A percentile compares a stretch with the other conserved stretches of the same genome.
phyloP scores from a whole-genome alignment of 2,329 filamentous ascomycete species.

The Sordariomycetes sp. region DNA sequence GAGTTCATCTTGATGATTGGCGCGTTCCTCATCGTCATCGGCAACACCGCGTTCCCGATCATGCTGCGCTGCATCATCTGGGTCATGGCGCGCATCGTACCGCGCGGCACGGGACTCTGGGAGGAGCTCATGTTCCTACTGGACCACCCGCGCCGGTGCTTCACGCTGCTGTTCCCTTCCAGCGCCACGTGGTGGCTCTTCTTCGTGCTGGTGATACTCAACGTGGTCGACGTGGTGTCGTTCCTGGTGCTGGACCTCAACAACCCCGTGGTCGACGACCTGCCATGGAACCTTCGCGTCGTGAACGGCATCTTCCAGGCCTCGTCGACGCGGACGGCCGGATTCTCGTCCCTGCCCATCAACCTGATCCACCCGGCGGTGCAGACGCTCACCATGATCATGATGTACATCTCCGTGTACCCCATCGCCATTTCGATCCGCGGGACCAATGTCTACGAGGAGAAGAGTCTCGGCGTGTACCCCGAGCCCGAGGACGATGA shows the following conservation, averaged over 20 bases:
- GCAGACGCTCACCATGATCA: constrained; percentile 87
- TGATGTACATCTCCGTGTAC: constrained; percentile 99
- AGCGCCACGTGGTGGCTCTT: constrained; percentile 95
- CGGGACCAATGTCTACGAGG: constrained; percentile 91
- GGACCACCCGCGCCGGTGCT: constrained; percentile 90
- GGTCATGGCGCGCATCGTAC: constrained; percentile 54
- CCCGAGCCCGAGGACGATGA: constrained; percentile 28
- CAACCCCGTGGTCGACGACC: constrained; percentile 48
- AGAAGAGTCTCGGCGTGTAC: constrained; percentile 71
- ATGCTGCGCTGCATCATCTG: constrained; percentile 93
- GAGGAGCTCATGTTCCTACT: constrained; percentile 85
- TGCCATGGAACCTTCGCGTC: constrained; percentile 64
- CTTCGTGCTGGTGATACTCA: constrained; percentile 68
- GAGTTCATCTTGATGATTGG: constrained; percentile 64
- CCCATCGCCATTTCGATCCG: constrained; percentile 93
- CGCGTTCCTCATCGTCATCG: constrained; percentile 81
- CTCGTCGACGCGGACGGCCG: constrained; percentile 77
- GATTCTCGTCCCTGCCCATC: constrained; percentile 73
- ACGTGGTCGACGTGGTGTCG: constrained; percentile 74
- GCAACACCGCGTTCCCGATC: constrained; percentile 90
- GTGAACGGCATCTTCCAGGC: constrained; percentile 86
- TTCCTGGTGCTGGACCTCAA: constrained; percentile 89
- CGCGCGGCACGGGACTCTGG: constrained; percentile 57
- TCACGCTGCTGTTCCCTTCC: constrained; percentile 84
- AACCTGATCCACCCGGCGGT: constrained; percentile 74